Base-by-base conservation (phyloP, 1,284 basidiomycete species). In the Rhodotorula sp. region DNA sequence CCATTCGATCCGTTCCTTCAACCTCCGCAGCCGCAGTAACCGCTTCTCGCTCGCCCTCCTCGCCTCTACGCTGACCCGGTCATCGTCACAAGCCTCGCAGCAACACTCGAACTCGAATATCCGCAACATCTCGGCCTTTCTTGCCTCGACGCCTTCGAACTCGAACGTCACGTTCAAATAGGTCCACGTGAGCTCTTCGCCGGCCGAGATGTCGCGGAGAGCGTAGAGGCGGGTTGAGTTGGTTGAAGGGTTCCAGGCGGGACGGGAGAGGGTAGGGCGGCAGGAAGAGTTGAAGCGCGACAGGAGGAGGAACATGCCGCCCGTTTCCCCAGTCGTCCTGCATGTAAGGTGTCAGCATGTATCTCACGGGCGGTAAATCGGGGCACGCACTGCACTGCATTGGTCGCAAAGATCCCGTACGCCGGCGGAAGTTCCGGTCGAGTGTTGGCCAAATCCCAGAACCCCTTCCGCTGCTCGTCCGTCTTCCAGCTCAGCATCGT, bases 261-360 rank as follows among this genome's bases (percentile, higher is more conserved):
- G 74, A 13, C 75, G 69, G 9, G 72, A 71, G 24, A 74, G 62
- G 52, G 68, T 71, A 0, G 74, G 75, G 16, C 74, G 67, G 59
- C 75, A 75, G 11, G 72, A 70, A 4, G 69, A 71, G 67, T 77
- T 77, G 66, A 77, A 68, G 11, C 76, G 64, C 7, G 72, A 73
- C 2, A 77, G 62, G 31, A 54, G 22, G 28, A 70, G 72, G 61
- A 77, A 77, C 28, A 77, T 58, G 34, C 76, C 76, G 47, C 76
- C 76, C 20, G 51, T 65, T 40, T 73, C 71, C 64, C 64, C 68
- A 1, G 40, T 53, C 1, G 71, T 73, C 20, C 71, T 73, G 61
- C 20, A 4, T 47, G 11, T 9, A 7, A 52, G 4, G 13, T 15
- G 48, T 40, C 24, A 47, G 37, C 37, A 26, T 30, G 31, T 15